Evolutionary conservation across 345 rosid species (phyloP).

Genomic region (Murraya paniculata): DNA sequence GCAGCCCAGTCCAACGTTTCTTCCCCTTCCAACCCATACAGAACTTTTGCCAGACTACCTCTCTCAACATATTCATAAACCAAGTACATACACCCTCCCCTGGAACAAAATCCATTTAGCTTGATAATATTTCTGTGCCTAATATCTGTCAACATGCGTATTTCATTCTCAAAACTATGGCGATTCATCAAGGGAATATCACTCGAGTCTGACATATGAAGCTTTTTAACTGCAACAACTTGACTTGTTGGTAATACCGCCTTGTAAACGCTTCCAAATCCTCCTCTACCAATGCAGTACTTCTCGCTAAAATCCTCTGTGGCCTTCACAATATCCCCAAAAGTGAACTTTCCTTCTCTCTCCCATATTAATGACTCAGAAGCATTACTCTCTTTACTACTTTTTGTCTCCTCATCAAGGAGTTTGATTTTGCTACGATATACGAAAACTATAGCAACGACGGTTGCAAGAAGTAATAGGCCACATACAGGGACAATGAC

Average conservation of each 20-base stretch:
- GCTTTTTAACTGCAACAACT: constrained; percentile 56
- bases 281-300: constrained; percentile 64
- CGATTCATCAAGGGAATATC: constrained; percentile 36
- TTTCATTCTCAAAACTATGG: constrained; percentile 57
- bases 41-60: constrained; percentile 50
- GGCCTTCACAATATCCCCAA: constrained; percentile 55
- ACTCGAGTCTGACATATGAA: constrained; percentile 33
- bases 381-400: neutral
- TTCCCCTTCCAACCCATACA: constrained; percentile 39
- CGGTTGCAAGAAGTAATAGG: constrained; percentile 21
- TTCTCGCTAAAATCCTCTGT: constrained; percentile 47
- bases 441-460: constrained; percentile 12
- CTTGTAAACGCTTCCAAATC: constrained; percentile 62
- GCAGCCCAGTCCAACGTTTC: constrained; percentile 41
- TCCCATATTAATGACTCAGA: constrained; percentile 49
- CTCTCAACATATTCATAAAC: constrained; percentile 57
- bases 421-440: constrained; percentile 12
- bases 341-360: constrained; percentile 53
- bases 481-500: constrained; percentile 37
- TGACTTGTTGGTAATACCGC: constrained; percentile 45
- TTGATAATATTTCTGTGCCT: constrained; percentile 65
- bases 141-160: constrained; percentile 45
- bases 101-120: constrained; percentile 61
- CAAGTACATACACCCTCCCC: constrained; percentile 43
- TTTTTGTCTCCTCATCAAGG: constrained; percentile 33